Evolutionary conservation across 2,329 filamentous ascomycete genomes (phyloP), one percentile per base, ranked within the genome.

Genomic region (Colletotrichum filicis): DNA sequence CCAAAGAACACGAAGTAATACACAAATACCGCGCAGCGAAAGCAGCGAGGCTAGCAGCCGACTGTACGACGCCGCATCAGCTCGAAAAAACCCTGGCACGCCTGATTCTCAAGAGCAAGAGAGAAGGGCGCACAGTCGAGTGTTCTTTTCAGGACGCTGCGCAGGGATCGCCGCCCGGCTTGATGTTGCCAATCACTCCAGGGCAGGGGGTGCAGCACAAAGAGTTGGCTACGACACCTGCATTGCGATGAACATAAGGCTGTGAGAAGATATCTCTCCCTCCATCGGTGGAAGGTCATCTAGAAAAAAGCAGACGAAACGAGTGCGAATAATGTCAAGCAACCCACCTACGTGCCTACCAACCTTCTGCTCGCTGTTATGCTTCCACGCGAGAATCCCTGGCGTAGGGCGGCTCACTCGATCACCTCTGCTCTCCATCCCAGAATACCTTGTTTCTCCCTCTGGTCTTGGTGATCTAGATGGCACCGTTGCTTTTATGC

Each of bases 251-350:
- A 65, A 66, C 70, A 46, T 56, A 49, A 53, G 66, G 60, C 46
- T 60, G 66, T 70, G 60, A 70, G 70, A 73, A 66, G 70, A 59
- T 60, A 32, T 69, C 59, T 65, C 66, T 64, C n/a, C 32, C 32
- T 24, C 19, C 42, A 49, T 30, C 57, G 59, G 49, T 56, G 58
- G 56, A 66, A 55, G 46, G 60, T 11, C 24, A 42, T 49, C 55
- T 56, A 53, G 19, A 35, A 30, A 49, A 42, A 52, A 12, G 52
- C 24, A 53, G 58, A 26, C 70, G 55, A 69, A 69, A 64, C 70
- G 26, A 58, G 32, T 64, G 37, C 35, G 52, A 28, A 53, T 49
- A 60, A 60, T 32, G 62, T 28, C 56, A 58, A 37, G 28, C 37
- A 59, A 55, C 22, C 46, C 49, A 42, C 42, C 46, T 35, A 35